Percentiles rank a stretch among this genome's conserved stretches.
Conservation (phyloP, 441 rosid genomes). For the Adansonia grandidieri region DNA sequence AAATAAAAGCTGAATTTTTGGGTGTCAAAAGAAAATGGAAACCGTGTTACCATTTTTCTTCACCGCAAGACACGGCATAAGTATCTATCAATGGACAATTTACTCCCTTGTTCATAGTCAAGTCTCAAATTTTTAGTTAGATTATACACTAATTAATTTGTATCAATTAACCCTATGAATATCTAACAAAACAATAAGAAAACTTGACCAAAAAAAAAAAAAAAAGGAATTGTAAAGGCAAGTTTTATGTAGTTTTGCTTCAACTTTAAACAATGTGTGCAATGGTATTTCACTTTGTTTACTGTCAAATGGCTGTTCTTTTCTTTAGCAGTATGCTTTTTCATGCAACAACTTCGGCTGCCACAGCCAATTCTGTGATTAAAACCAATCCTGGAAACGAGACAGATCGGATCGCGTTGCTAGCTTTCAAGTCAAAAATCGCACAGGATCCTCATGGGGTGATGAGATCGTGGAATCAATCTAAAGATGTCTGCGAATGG, state of each 20-base stretch:
- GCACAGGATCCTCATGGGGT: not conserved
- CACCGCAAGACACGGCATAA: not conserved
- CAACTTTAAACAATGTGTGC: not conserved
- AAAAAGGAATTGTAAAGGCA: not conserved
- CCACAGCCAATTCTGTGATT: not conserved
- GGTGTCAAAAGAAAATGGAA: not conserved
- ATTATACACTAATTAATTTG: not conserved
- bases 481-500: conserved; percentile 11
- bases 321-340: not conserved
- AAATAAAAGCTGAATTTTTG: not conserved
- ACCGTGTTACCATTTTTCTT: not conserved
- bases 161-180: not conserved
- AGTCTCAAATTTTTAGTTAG: not conserved
- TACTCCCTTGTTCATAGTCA: not conserved
- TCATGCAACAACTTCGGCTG: not conserved
- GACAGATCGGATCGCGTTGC: conserved; percentile 14
- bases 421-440: not conserved
- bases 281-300: not conserved
- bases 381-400: not conserved
- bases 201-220: not conserved
- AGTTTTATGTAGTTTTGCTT: not conserved
- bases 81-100: too few species aligned
- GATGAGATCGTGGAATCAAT: not conserved
- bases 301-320: not conserved
- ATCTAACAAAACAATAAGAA: not conserved